Evolutionary conservation across 1,139 yeast genomes (phyloP), one percentile per base, ranked within the genome.

Genomic region (Sugiyamaella castrensis): DNA sequence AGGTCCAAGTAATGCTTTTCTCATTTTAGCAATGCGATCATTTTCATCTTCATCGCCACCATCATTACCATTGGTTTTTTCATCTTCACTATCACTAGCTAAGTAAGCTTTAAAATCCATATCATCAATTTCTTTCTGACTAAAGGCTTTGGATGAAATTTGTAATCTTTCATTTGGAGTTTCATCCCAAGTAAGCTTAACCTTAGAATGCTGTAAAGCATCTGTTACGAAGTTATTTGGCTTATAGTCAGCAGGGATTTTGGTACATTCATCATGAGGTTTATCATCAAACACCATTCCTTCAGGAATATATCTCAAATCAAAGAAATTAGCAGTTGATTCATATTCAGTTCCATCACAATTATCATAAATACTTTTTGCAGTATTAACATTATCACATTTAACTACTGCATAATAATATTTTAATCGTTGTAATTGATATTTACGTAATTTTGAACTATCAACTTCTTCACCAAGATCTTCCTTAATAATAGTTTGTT

Each of bases 281-380:
- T 78, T 80, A 40, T 74, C 77, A 19, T 84, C 91, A 67, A 92
- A 92, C 2, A 77, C 82, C 87, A 88, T 87, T 19, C 80, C 96
- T 47, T 87, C 95, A 0, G 98, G 98, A 49, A 94, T 81, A 63
- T 87, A 94, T 60, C 98, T 76, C 56, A 94, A 72, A 66, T 94
- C 98, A 66, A 94, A 91, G 50, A 87, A 79, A 65, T 94, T 94
- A 15, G 98, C 96, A 0, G 98, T 89, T 10, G 96, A 84, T 68
- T 94, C 99, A 63, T 81, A 92, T 68, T 94, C 99, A 0, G 97
- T 80, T 26, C 96, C 96, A 67, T 94, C 98, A 69, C 96, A 87
- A 62, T 80, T 85, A 40, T 81, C 82, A 64, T 91, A 94, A 37
- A 94, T 88, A 40, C 72, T 71, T 59, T 81, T 77, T 0, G 98